Evolutionary conservation across 768 basidiomycete species (phyloP).

Genomic region (Mycena belliarum): DNA sequence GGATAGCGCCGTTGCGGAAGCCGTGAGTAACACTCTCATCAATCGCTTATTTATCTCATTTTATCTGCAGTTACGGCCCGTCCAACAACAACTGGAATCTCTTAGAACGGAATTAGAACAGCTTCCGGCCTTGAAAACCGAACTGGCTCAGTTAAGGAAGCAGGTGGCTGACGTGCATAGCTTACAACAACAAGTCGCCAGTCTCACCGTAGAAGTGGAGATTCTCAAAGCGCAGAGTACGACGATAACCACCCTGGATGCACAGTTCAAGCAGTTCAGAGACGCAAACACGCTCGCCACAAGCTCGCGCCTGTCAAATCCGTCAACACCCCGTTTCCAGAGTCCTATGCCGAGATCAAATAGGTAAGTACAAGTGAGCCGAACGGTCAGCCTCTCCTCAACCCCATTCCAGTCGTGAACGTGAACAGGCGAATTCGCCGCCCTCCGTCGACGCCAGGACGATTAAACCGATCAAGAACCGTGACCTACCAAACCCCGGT

Average conservation of each 20-base stretch:
- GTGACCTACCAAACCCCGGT: slow-evolving; percentile 36
- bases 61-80: slow-evolving; percentile 45
- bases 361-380: slow-evolving; percentile 13
- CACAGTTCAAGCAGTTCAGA: slow-evolving; percentile 27
- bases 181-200: slow-evolving; percentile 39
- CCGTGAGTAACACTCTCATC: slow-evolving; percentile 27
- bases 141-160: slow-evolving; percentile 34
- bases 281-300: slow-evolving; percentile 8
- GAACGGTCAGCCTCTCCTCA: background rate
- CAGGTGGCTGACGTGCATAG: slow-evolving; percentile 35
- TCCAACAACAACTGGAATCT: slow-evolving; percentile 50
- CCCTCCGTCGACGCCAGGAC: slow-evolving; percentile 1
- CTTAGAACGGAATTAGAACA: slow-evolving; percentile 47
- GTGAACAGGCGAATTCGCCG: background rate
- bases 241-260: slow-evolving; percentile 20
- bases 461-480: slow-evolving; percentile 14
- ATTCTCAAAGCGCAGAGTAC: slow-evolving; percentile 29
- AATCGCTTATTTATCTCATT: slow-evolving; percentile 5
- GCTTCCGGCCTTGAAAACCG: slow-evolving; percentile 34
- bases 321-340: slow-evolving; percentile 27
- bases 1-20: slow-evolving; percentile 29
- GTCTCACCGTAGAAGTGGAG: slow-evolving; percentile 33
- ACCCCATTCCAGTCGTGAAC: background rate
- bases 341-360: slow-evolving; percentile 9
- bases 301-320: slow-evolving; percentile 10